Evolutionary conservation across 1,284 basidiomycete species (phyloP).

Genomic region (Ustilago shanxiensis): DNA sequence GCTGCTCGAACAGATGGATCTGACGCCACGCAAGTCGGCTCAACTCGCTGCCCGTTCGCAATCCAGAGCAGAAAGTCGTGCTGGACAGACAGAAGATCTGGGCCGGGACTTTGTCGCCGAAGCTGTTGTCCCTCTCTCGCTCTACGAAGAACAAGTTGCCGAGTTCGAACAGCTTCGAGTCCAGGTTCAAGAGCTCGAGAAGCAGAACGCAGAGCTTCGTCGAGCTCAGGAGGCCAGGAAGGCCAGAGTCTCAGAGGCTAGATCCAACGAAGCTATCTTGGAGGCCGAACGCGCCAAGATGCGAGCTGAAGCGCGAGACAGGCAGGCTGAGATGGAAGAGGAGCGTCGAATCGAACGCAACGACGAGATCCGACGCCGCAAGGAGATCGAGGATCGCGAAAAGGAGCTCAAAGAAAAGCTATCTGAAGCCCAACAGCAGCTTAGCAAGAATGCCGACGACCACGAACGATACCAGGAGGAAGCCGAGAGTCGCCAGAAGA

Average conservation of each 20-base stretch:
- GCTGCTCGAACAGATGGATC: slow-evolving; percentile 57
- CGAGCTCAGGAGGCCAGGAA: slow-evolving; percentile 45
- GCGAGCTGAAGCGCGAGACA: slow-evolving; percentile 74
- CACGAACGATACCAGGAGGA: slow-evolving; percentile 72
- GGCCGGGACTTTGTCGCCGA: slow-evolving; percentile 51
- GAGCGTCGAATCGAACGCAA: slow-evolving; percentile 55
- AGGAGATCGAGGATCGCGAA: slow-evolving; percentile 54
- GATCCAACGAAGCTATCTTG: slow-evolving; percentile 44
- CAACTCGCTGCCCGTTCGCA: slow-evolving; percentile 37
- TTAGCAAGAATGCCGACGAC: slow-evolving; percentile 72
- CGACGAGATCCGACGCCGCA: slow-evolving; percentile 62
- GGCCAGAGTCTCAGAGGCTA: slow-evolving; percentile 40
- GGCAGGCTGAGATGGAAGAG: slow-evolving; percentile 72
- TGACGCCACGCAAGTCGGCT: slow-evolving; percentile 50
- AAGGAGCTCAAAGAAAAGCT: slow-evolving; percentile 44
- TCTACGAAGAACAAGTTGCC: slow-evolving; percentile 67
- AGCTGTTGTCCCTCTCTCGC: slow-evolving; percentile 59
- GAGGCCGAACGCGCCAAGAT: slow-evolving; percentile 72
- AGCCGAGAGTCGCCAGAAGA: slow-evolving; percentile 41
- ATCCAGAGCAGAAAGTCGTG: slow-evolving; percentile 48
- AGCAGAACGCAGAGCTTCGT: slow-evolving; percentile 45
- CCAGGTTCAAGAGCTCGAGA: slow-evolving; percentile 54
- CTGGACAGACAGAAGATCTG: slow-evolving; percentile 25
- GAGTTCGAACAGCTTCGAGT: slow-evolving; percentile 68
- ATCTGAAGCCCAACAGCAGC: slow-evolving; percentile 62